Evolutionary conservation across 108 stramenopile genomes (phyloP).

Genomic region (Schizochytrium sp.): DNA sequence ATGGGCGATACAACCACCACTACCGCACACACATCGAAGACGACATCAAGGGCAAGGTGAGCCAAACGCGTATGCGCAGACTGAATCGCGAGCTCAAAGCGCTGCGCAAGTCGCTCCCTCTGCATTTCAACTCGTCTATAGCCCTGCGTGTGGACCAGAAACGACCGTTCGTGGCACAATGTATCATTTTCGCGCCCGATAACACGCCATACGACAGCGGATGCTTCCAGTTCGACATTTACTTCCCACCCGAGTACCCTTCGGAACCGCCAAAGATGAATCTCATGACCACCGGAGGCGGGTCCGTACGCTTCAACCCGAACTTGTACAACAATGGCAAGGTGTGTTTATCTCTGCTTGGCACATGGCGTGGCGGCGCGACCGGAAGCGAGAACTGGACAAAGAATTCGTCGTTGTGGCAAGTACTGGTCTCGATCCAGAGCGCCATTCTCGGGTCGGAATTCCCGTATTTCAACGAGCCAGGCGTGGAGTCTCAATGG

Average conservation of each 20-base stretch:
- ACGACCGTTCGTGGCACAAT: not conserved
- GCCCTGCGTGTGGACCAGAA: slow-evolving; percentile 5
- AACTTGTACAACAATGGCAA: slow-evolving; percentile 38
- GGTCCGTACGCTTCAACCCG: slow-evolving; percentile 30
- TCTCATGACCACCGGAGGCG: slow-evolving; percentile 27
- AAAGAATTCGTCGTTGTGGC: slow-evolving; percentile 34
- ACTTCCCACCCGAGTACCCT: slow-evolving; percentile 25
- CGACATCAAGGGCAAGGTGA: slow-evolving; percentile 1
- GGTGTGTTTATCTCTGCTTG: slow-evolving; percentile 39
- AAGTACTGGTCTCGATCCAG: slow-evolving; percentile 49
- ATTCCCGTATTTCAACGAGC: slow-evolving; percentile 50
- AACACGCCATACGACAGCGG: slow-evolving; percentile 30
- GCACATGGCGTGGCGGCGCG: slow-evolving; percentile 47
- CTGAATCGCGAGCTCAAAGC: not conserved
- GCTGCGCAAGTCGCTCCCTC: not conserved
- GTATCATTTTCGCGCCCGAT: slow-evolving; percentile 6
- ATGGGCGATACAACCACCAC: not conserved
- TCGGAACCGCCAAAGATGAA: slow-evolving; percentile 17
- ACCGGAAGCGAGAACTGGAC: slow-evolving; percentile 26
- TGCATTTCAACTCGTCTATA: not conserved
- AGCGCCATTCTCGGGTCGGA: slow-evolving; percentile 39
- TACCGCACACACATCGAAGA: slow-evolving; percentile 1
- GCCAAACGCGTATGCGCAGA: not conserved
- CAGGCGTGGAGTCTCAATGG: slow-evolving; percentile 1
- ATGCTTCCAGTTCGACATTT: slow-evolving; percentile 29